phyloP scores from a whole-genome alignment of 2,329 filamentous ascomycete genomes.

The Mycocentrospora acerina region DNA sequence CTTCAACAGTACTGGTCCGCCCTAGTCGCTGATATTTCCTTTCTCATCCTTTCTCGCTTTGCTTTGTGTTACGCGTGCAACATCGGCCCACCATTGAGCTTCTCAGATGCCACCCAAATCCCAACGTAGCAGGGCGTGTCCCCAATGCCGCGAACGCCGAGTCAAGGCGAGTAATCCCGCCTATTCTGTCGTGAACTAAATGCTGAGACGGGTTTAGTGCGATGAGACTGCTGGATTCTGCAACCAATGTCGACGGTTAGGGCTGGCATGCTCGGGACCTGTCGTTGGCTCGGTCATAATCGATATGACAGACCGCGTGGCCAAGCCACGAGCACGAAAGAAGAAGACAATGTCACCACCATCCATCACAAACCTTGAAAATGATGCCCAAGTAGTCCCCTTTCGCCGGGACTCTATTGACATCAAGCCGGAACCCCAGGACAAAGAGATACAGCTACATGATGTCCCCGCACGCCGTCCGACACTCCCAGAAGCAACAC shows the following conservation, averaged over 20 bases:
- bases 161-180: slow-evolving; percentile 28
- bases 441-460: too few species aligned
- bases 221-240: slow-evolving; percentile 35
- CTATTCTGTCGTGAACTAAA: too few species aligned
- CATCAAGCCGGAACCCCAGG: neutral
- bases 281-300: slow-evolving; percentile 37
- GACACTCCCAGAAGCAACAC: neutral
- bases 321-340: slow-evolving; percentile 28
- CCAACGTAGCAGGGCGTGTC: slow-evolving; percentile 37
- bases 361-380: slow-evolving; percentile 2
- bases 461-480: neutral
- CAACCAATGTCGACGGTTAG: slow-evolving; percentile 31
- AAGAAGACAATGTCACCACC: slow-evolving; percentile 15
- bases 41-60: slow-evolving; percentile 11
- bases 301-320: slow-evolving; percentile 36
- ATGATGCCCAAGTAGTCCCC: neutral
- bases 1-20: slow-evolving; percentile 8
- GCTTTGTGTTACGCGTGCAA: neutral
- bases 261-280: slow-evolving; percentile 33
- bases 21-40: slow-evolving; percentile 16
- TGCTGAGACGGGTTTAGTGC: slow-evolving; percentile 20
- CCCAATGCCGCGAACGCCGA: slow-evolving; percentile 37
- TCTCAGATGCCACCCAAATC: slow-evolving; percentile 21
- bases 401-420: neutral
- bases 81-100: too few species aligned